Percentiles rank a stretch among this genome's conserved stretches.
Conservation (phyloP, 495 filamentous ascomycete species). For the Trichoderma erinaceum region DNA sequence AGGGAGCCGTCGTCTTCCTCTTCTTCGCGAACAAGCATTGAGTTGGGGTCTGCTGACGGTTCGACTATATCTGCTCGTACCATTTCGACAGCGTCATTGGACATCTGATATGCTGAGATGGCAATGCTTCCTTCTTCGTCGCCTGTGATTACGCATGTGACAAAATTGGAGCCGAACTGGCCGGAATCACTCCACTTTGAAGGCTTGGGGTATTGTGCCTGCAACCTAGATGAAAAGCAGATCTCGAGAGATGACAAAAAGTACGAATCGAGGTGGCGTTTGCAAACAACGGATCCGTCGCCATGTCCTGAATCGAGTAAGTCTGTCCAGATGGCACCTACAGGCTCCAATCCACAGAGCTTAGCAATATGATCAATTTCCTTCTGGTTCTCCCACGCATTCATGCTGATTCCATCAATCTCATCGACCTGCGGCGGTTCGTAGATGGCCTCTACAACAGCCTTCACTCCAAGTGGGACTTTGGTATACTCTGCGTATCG, state of each 20-base stretch:
- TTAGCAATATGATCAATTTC: slow-evolving; percentile 75
- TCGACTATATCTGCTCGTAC: slow-evolving; percentile 91
- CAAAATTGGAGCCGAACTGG: slow-evolving; percentile 91
- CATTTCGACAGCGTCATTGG: slow-evolving; percentile 95
- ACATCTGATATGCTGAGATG: slow-evolving; percentile 89
- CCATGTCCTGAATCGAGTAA: slow-evolving; percentile 74
- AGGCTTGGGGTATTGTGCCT: slow-evolving; percentile 80
- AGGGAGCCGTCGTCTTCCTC: slow-evolving; percentile 68
- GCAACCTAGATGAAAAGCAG: slow-evolving; percentile 77
- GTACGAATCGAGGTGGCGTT: slow-evolving; percentile 92
- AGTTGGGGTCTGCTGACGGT: slow-evolving; percentile 81
- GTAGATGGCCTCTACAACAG: slow-evolving; percentile 95
- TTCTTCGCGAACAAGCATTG: slow-evolving; percentile 93
- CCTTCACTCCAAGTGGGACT: slow-evolving; percentile 91
- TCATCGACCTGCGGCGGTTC: slow-evolving; percentile 91
- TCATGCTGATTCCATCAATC: slow-evolving; percentile 81
- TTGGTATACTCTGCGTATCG: slow-evolving; percentile 86
- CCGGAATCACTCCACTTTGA: slow-evolving; percentile 97
- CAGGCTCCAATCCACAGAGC: slow-evolving; percentile 79
- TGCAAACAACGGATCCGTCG: slow-evolving; percentile 84
- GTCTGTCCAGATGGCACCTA: slow-evolving; percentile 95
- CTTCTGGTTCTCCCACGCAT: slow-evolving; percentile 81
- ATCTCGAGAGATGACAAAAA: slow-evolving; percentile 91
- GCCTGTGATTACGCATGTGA: slow-evolving; percentile 89
- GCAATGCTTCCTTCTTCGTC: slow-evolving; percentile 83